A percentile compares a stretch with the other conserved stretches of the same genome.
Evolutionary conservation across 768 basidiomycete species (phyloP).

Genomic region (Tylopilus vinaceipallidus): DNA sequence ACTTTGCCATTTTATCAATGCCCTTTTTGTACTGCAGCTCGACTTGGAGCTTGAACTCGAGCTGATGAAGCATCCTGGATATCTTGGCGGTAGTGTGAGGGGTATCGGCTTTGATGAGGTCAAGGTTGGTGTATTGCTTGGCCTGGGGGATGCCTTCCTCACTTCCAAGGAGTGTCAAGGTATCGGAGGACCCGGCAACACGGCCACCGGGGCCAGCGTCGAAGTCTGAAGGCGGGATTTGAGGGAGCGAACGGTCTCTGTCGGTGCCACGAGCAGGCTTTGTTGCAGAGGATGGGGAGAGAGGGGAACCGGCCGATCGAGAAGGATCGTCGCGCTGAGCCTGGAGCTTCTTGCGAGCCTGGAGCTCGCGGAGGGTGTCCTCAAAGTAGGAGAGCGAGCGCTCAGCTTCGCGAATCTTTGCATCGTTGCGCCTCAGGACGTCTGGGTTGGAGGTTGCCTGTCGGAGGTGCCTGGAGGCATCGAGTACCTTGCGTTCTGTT

Average conservation of each 20-base stretch:
- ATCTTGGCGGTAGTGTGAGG: constrained; percentile 96
- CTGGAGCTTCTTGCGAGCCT: constrained; percentile 69
- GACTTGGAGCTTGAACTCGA: constrained; percentile 98
- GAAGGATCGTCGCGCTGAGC: constrained; percentile 53
- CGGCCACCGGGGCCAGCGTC: constrained; percentile 37
- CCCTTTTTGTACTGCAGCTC: constrained; percentile 98
- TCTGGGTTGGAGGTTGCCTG: constrained; percentile 85
- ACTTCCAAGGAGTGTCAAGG: constrained; percentile 39
- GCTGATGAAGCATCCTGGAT: constrained; percentile 95
- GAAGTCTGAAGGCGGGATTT: constrained; percentile 55
- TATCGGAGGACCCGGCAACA: constrained; percentile 37
- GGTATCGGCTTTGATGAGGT: constrained; percentile 96
- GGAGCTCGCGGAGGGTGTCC: constrained; percentile 78
- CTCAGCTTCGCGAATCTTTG: constrained; percentile 84
- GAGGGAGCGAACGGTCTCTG: constrained; percentile 34
- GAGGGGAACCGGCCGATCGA: constrained; percentile 47
- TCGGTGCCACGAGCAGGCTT: constrained; percentile 21
- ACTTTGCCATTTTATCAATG: constrained; percentile 98
- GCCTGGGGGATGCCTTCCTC: constrained; percentile 44
- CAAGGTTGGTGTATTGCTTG: constrained; percentile 80
- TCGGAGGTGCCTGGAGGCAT: constrained; percentile 74
- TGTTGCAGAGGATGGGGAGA: constrained; percentile 16
- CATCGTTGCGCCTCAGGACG: constrained; percentile 77
- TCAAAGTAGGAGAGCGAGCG: constrained; percentile 85
- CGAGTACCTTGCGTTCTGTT: constrained; percentile 90